Percentiles rank a stretch among this genome's conserved stretches.
Conservation (phyloP, 169 alveolate genomes). For the Babesia bigemina region DNA sequence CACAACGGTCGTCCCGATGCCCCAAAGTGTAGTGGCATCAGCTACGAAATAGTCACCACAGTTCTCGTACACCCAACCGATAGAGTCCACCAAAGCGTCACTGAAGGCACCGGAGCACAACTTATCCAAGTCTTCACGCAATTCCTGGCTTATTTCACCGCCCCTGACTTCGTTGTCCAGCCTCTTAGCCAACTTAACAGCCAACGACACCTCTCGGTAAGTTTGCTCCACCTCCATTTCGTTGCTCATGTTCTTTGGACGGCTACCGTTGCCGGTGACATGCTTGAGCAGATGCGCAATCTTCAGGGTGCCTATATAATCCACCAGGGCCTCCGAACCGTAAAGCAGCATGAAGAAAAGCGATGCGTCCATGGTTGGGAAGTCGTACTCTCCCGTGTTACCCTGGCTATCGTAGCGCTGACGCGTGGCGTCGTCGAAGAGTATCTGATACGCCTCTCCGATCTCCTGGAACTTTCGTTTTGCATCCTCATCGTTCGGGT, state of each 20-base stretch:
- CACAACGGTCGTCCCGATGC: constrained; percentile 73
- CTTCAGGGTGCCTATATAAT: constrained; percentile 71
- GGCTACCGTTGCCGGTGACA: constrained; percentile 27
- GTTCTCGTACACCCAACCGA: constrained; percentile 80
- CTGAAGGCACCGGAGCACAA: constrained; percentile 62
- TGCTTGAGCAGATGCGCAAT: constrained; percentile 52
- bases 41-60: constrained; percentile 69
- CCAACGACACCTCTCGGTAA: constrained; percentile 69
- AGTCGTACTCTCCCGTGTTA: constrained; percentile 41
- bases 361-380: constrained; percentile 66
- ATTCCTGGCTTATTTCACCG: constrained; percentile 27
- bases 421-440: constrained; percentile 65
- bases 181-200: constrained; percentile 58
- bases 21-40: constrained; percentile 76
- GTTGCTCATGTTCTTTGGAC: constrained; percentile 4
- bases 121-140: constrained; percentile 43
- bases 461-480: constrained; percentile 72
- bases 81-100: constrained; percentile 72
- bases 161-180: constrained; percentile 55
- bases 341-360: constrained; percentile 73
- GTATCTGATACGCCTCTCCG: constrained; percentile 77
- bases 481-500: constrained; percentile 73
- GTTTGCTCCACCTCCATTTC: constrained; percentile 69
- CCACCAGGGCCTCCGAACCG: constrained; percentile 73
- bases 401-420: constrained; percentile 70